phyloP scores from a whole-genome alignment of 768 basidiomycete species.

The Holtermannia corniformis region DNA sequence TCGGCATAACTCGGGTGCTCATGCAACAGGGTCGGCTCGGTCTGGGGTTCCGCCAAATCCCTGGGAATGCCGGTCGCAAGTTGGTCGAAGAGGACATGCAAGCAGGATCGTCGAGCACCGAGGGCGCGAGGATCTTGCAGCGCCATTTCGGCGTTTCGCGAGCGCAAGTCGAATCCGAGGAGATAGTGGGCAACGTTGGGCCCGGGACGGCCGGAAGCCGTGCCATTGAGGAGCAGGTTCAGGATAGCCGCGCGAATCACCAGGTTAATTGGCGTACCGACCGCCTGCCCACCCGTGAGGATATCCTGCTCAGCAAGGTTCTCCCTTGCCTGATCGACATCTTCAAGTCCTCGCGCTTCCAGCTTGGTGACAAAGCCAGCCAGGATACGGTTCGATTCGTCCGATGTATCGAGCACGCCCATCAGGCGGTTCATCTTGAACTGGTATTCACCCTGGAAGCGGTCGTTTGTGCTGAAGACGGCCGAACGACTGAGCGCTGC shows the following conservation, averaged over 20 bases:
- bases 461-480: conserved; percentile 46
- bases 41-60: conserved; percentile 39
- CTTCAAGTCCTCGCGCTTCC: conserved; percentile 53
- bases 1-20: conserved; percentile 68
- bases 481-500: conserved; percentile 56
- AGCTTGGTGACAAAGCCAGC: conserved; percentile 65
- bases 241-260: conserved; percentile 67
- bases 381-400: conserved; percentile 74
- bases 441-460: conserved; percentile 39
- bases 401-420: conserved; percentile 66
- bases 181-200: conserved; percentile 85
- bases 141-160: conserved; percentile 51
- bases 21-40: conserved; percentile 22
- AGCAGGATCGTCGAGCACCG: conserved; percentile 48
- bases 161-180: conserved; percentile 55
- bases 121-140: conserved; percentile 38
- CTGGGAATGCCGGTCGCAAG: conserved; percentile 62
- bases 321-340: conserved; percentile 52
- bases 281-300: neutral
- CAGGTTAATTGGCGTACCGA: conserved; percentile 45
- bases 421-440: conserved; percentile 56
- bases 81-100: conserved; percentile 71
- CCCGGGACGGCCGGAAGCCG: conserved; percentile 52
- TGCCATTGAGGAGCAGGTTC: conserved; percentile 70
- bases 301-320: conserved; percentile 28